Conservation (phyloP, 1,284 basidiomycete species). For the Ustilago esculenta region DNA sequence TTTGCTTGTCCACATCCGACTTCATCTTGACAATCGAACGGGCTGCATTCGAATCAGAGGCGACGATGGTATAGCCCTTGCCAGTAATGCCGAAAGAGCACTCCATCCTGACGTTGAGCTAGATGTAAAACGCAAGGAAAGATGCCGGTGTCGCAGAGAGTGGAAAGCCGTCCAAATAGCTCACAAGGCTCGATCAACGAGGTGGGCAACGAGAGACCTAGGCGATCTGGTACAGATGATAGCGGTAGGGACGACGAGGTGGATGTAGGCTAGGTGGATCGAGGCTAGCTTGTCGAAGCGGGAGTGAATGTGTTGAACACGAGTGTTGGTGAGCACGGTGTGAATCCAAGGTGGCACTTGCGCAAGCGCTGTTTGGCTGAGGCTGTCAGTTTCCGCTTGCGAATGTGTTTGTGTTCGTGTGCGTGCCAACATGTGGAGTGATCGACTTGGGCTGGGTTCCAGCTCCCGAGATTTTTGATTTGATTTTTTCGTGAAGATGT, state of each 20-base stretch:
- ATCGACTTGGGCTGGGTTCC: conserved; percentile 25
- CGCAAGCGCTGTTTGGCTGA: conserved; percentile 29
- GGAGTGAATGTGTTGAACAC: neutral
- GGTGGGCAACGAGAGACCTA: no score
- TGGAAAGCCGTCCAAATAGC: no score
- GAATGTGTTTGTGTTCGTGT: neutral
- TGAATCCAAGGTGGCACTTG: conserved; percentile 47
- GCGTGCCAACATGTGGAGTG: conserved; percentile 42
- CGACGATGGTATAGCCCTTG: conserved; percentile 69
- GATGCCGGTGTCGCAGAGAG: neutral
- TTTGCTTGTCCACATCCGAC: conserved; percentile 95
- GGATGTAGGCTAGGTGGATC: no score
- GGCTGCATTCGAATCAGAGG: conserved; percentile 87
- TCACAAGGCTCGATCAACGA: no score
- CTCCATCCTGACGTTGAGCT: conserved; percentile 62
- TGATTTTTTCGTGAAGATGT: neutral
- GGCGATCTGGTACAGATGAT: no score
- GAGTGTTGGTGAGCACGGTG: no score
- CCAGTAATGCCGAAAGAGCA: conserved; percentile 71
- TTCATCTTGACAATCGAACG: conserved; percentile 98
- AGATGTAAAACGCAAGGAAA: neutral
- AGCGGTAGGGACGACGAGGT: no score
- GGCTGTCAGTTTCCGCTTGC: conserved; percentile 14
- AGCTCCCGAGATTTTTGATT: conserved; percentile 11
- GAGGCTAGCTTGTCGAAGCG: no score